Evolutionary conservation across 805 yeast species (phyloP).

Genomic region (Nakazawaea pomicola): DNA sequence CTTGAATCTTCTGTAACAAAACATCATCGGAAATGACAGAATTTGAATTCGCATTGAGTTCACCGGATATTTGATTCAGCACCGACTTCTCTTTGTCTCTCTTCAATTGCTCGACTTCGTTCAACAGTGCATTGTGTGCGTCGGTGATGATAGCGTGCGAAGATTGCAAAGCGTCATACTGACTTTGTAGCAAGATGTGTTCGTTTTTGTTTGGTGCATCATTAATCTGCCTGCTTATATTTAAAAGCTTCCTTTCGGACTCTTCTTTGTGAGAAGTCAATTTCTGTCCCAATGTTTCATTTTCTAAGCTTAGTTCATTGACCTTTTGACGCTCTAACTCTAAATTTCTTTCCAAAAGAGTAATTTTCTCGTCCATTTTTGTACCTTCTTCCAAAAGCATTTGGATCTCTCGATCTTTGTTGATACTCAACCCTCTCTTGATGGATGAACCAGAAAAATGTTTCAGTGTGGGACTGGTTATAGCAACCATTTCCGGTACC

Average conservation of each 20-base stretch:
- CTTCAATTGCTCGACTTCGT: slow-evolving; percentile 3
- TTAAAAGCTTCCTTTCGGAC: slow-evolving; percentile 1
- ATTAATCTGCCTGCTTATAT: not conserved
- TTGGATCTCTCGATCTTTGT: slow-evolving; percentile 38
- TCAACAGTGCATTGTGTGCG: slow-evolving; percentile 4
- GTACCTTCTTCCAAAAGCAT: slow-evolving; percentile 41
- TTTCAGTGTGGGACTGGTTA: slow-evolving; percentile 3
- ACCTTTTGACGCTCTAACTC: slow-evolving; percentile 14
- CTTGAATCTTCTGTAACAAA: slow-evolving; percentile 1
- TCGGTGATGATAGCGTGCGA: slow-evolving; percentile 4
- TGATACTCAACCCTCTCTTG: slow-evolving; percentile 20
- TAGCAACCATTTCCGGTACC: slow-evolving; percentile 4
- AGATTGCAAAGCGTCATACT: slow-evolving; percentile 11
- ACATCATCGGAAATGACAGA: not conserved
- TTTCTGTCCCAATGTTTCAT: not conserved
- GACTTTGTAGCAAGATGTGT: slow-evolving; percentile 6
- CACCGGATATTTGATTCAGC: not conserved
- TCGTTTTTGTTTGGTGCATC: slow-evolving; percentile 10
- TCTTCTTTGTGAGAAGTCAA: not conserved
- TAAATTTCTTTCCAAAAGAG: slow-evolving; percentile 29
- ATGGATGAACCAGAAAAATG: slow-evolving; percentile 9
- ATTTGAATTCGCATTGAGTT: not conserved
- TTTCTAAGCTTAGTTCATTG: slow-evolving; percentile 4
- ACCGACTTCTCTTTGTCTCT: slow-evolving; percentile 1
- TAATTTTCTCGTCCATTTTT: slow-evolving; percentile 41